These are phyloP conservation scores for Cymbopogon flexuosus DNA, from an alignment of 202 grass and related monocot genomes.

Conservation along the genomic window DNA sequence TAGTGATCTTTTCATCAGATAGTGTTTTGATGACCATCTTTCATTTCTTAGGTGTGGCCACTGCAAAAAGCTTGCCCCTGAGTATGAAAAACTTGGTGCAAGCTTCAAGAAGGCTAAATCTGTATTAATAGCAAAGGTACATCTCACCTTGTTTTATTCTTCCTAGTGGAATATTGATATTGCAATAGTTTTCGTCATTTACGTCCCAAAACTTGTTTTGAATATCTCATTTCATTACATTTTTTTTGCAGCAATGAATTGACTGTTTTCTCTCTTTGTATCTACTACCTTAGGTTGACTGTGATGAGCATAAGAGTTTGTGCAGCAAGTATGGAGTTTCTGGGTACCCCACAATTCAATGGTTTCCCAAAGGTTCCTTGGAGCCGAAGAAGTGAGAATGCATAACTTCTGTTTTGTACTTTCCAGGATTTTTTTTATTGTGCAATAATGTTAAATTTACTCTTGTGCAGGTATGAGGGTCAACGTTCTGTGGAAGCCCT, in stretches of 20 bases:
- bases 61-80: conserved; percentile 97
- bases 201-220: not conserved
- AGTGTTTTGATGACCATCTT: not conserved
- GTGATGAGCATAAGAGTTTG: conserved; percentile 73
- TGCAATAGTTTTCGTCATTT: not conserved
- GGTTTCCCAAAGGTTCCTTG: conserved; percentile 93
- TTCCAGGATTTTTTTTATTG: not conserved
- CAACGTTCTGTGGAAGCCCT: conserved; percentile 67
- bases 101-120: conserved; percentile 97
- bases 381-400: conserved; percentile 79
- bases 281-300: conserved; percentile 64
- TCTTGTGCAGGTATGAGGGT: conserved; percentile 74
- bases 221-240: not conserved
- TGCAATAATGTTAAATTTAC: not conserved
- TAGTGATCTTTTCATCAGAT: not conserved
- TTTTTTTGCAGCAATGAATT: conserved; percentile 7
- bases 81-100: conserved; percentile 84
- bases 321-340: conserved; percentile 92
- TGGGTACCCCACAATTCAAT: conserved; percentile 89
- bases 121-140: conserved; percentile 76
- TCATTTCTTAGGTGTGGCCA: conserved; percentile 72
- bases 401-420: conserved; percentile 16
- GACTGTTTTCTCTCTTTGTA: not conserved
- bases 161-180: not conserved
- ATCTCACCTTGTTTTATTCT: not conserved